phyloP scores from a whole-genome alignment of 106 monocot species.

The Acanthochlamys bracteata region DNA sequence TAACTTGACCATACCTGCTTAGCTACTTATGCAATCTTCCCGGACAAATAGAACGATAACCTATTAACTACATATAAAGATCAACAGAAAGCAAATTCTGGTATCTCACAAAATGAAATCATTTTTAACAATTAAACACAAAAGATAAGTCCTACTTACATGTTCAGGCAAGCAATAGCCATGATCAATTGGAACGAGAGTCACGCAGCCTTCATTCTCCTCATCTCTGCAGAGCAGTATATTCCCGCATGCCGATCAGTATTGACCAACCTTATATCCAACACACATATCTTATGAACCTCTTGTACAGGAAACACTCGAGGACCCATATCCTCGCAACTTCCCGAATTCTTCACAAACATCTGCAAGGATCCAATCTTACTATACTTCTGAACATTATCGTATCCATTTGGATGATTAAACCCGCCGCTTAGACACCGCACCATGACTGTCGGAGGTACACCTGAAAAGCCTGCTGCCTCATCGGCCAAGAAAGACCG shows the following conservation, averaged over 20 bases:
- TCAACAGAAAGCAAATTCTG: no score
- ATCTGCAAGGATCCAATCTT: conserved; percentile 61
- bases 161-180: conserved; percentile 61
- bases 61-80: no score
- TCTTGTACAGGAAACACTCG: conserved; percentile 44
- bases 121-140: no score
- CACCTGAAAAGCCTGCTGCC: conserved; percentile 38
- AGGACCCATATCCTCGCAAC: conserved; percentile 62
- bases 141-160: conserved; percentile 17
- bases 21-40: no score
- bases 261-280: conserved; percentile 57
- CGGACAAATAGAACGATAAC: no score
- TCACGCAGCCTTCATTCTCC: conserved; percentile 16
- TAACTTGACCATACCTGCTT: no score
- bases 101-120: no score
- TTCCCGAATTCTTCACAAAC: conserved; percentile 48
- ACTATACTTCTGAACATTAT: background rate
- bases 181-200: conserved; percentile 51
- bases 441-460: conserved; percentile 42
- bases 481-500: conserved; percentile 24
- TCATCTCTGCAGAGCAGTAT: conserved; percentile 27
- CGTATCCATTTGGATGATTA: conserved; percentile 17
- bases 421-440: conserved; percentile 32
- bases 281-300: conserved; percentile 51
- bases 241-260: conserved; percentile 53